Evolutionary conservation across 2,329 filamentous ascomycete genomes (phyloP).

Genomic region (Colletotrichum kahawae): DNA sequence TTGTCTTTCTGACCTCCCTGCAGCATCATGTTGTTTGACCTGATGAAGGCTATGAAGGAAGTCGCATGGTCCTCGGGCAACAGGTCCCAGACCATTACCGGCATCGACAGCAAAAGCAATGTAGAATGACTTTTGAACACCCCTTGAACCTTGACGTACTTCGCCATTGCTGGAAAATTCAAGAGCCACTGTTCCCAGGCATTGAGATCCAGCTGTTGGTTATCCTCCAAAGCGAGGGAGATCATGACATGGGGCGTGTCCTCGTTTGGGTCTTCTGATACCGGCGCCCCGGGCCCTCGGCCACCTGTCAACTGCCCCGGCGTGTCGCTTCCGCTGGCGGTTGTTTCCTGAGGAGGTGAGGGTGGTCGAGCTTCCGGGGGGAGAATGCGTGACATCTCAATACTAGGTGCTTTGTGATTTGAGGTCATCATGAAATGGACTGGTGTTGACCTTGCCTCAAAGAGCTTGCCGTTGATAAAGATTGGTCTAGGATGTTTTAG

Average conservation of each 20-base stretch:
- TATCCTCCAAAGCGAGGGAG: constrained; percentile 61
- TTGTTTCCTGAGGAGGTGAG: constrained; percentile 37
- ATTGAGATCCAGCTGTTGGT: constrained; percentile 61
- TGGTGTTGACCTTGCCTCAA: constrained; percentile 62
- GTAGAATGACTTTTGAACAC: constrained; percentile 68
- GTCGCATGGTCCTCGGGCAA: constrained; percentile 62
- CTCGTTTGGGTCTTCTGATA: constrained; percentile 52
- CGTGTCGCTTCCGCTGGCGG: background rate
- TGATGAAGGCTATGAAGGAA: constrained; percentile 48
- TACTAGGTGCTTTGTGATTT: constrained; percentile 63
- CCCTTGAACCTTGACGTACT: constrained; percentile 65
- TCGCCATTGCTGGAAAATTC: constrained; percentile 61
- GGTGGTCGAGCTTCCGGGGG: constrained; percentile 37
- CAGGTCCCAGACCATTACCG: constrained; percentile 65
- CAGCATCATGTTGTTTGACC: constrained; percentile 10
- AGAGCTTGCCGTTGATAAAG: constrained; percentile 61
- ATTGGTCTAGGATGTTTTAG: constrained; percentile 64
- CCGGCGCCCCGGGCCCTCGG: constrained; percentile 5
- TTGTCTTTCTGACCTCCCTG: background rate
- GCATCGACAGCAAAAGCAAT: constrained; percentile 61
- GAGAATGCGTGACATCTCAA: constrained; percentile 54
- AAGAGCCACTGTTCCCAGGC: constrained; percentile 64
- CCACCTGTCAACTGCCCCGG: background rate
- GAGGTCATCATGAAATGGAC: constrained; percentile 69
- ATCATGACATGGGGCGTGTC: constrained; percentile 66